Evolutionary conservation across 2,329 filamentous ascomycete species (phyloP).

Genomic region (Colletotrichum sansevieriae): DNA sequence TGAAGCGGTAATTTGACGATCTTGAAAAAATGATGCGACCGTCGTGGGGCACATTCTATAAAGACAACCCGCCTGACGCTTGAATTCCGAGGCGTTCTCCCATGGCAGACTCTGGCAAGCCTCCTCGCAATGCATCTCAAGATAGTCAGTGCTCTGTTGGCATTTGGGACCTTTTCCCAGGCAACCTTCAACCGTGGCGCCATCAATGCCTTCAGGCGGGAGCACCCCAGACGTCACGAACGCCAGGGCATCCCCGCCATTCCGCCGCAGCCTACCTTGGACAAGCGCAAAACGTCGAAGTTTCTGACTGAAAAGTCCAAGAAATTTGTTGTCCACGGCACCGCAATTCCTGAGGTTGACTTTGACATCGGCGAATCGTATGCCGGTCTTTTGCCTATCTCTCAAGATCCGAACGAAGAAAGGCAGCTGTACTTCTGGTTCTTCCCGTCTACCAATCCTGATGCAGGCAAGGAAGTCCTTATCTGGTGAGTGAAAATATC

Average conservation of each 20-base stretch:
- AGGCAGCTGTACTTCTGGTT: constrained; percentile 75
- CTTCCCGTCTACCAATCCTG: constrained; percentile 68
- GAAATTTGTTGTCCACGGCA: constrained; percentile 73
- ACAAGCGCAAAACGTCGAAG: constrained; percentile 14
- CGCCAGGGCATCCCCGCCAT: not conserved
- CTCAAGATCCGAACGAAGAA: constrained; percentile 60
- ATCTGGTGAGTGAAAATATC: constrained; percentile 60
- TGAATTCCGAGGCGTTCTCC: not conserved
- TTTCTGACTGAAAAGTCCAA: constrained; percentile 16
- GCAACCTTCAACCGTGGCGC: constrained; percentile 25
- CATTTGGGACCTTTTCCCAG: constrained; percentile 17
- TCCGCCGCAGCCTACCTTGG: not conserved
- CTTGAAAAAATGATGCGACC: not conserved
- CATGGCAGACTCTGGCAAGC: not conserved
- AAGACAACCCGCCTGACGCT: not conserved
- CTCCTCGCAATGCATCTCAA: constrained; percentile 3
- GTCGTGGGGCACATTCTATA: not conserved
- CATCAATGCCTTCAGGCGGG: constrained; percentile 22
- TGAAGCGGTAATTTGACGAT: not conserved
- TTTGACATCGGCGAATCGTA: constrained; percentile 79
- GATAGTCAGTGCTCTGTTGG: constrained; percentile 5
- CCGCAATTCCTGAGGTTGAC: constrained; percentile 73
- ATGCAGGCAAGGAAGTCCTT: constrained; percentile 68
- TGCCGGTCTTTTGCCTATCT: constrained; percentile 72
- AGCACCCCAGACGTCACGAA: constrained; percentile 13